These are phyloP conservation scores for Ascochyta koolunga DNA, from an alignment of 2,329 filamentous ascomycete genomes.

Conservation along the genomic window DNA sequence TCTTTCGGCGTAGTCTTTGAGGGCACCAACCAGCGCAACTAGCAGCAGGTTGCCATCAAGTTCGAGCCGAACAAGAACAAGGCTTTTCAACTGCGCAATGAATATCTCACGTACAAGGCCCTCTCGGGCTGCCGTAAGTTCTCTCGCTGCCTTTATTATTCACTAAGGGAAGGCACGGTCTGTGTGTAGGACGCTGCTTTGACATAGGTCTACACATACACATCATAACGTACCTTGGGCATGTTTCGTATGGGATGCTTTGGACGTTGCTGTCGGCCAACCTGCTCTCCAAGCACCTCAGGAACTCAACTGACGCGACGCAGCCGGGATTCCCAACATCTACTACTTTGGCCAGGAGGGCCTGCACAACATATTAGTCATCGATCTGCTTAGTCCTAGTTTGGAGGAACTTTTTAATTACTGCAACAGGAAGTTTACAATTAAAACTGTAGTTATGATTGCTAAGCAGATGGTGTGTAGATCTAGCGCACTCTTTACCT, in stretches of 20 bases:
- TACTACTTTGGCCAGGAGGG: slow-evolving; percentile 99
- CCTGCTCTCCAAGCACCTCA: no score
- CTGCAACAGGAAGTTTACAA: slow-evolving; percentile 91
- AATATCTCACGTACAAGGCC: slow-evolving; percentile 99
- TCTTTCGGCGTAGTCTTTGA: slow-evolving; percentile 99
- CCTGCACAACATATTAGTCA: slow-evolving; percentile 97
- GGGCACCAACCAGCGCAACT: slow-evolving; percentile 97
- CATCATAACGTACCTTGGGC: no score
- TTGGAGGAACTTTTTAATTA: slow-evolving; percentile 97
- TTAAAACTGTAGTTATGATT: slow-evolving; percentile 99
- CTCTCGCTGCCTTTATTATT: slow-evolving; percentile 22
- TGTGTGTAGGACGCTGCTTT: slow-evolving; percentile 13
- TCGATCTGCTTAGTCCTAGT: slow-evolving; percentile 92
- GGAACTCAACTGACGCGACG: slow-evolving; percentile 18
- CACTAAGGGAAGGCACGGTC: slow-evolving; percentile 15
- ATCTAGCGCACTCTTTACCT: not conserved
- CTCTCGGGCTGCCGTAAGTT: slow-evolving; percentile 97
- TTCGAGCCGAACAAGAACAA: slow-evolving; percentile 99
- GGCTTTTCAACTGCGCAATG: slow-evolving; percentile 93
- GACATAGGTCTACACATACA: no score
- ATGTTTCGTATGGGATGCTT: no score
- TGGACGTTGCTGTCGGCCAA: no score
- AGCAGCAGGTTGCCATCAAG: slow-evolving; percentile 99
- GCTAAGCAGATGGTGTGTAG: slow-evolving; percentile 93
- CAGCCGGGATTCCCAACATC: slow-evolving; percentile 98